Conservation (phyloP, 495 filamentous ascomycete species). For the Polyplosphaeria fusca region DNA sequence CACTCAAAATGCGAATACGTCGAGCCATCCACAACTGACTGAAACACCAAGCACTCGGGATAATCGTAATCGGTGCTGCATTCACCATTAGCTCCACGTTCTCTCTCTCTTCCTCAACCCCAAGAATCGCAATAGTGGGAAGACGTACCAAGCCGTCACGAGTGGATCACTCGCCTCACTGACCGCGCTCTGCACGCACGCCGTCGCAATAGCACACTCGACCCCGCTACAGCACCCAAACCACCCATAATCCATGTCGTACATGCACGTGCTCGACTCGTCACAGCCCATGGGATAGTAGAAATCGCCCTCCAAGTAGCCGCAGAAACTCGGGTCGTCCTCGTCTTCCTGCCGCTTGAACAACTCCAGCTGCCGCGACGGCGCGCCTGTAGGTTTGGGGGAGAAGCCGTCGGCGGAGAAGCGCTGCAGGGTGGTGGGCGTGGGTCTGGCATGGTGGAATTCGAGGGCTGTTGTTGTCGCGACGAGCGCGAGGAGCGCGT, state of each 20-base stretch:
- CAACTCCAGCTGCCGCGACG: neutral
- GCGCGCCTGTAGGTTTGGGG: too few relatives aligned
- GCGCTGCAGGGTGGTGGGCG: too few relatives aligned
- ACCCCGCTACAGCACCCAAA: slow-evolving; percentile 8
- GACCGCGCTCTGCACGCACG: neutral
- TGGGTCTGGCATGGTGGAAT: too few relatives aligned
- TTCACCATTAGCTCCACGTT: neutral
- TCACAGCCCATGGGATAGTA: neutral
- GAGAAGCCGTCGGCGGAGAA: too few relatives aligned
- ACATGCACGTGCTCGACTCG: neutral
- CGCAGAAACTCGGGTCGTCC: neutral
- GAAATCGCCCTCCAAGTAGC: neutral
- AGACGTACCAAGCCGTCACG: neutral
- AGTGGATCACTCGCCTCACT: neutral
- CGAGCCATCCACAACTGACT: neutral
- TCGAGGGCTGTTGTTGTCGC: too few relatives aligned
- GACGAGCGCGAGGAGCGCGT: too few relatives aligned
- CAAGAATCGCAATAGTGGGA: too few relatives aligned
- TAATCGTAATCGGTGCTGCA: neutral
- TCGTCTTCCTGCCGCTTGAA: neutral
- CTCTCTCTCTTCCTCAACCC: too few relatives aligned
- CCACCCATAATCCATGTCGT: neutral
- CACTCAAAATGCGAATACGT: neutral
- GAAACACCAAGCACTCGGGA: neutral
- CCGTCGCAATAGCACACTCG: neutral